Evolutionary conservation across 2,329 filamentous ascomycete genomes (phyloP).

Genomic region (Paraphoma sp.): DNA sequence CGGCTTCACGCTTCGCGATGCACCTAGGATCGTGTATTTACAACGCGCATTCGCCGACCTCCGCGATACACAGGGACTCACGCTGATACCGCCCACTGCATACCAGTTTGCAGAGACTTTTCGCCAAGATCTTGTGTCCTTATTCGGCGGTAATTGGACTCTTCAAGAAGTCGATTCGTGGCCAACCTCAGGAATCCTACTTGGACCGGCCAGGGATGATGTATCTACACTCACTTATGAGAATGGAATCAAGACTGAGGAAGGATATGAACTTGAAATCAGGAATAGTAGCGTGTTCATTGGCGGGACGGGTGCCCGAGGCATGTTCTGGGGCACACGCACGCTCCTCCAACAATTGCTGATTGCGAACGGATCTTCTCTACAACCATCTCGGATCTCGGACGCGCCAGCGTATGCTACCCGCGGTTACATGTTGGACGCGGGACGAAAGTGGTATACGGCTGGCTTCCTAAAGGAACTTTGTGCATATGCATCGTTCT

Average conservation of each 20-base stretch:
- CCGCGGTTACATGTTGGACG: conserved; percentile 55
- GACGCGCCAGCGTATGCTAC: conserved; percentile 56
- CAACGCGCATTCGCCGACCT: conserved; percentile 46
- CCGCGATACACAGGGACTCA: conserved; percentile 55
- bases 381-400: conserved; percentile 35
- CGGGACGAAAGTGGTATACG: conserved; percentile 54
- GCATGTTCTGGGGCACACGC: conserved; percentile 58
- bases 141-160: conserved; percentile 53
- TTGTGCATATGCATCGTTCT: conserved; percentile 55
- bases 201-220: conserved; percentile 44
- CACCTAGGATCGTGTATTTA: conserved; percentile 51
- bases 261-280: conserved; percentile 58
- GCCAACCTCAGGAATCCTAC: conserved; percentile 52
- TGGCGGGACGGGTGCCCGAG: conserved; percentile 52
- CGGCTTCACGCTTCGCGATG: conserved; percentile 30
- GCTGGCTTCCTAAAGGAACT: conserved; percentile 52
- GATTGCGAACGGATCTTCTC: conserved; percentile 39
- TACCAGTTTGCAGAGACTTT: conserved; percentile 59
- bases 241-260: conserved; percentile 55
- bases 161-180: conserved; percentile 48
- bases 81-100: conserved; percentile 59
- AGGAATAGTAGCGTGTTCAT: conserved; percentile 44
- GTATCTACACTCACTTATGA: conserved; percentile 52
- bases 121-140: conserved; percentile 50
- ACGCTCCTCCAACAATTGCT: conserved; percentile 54